Evolutionary conservation across 768 basidiomycete species (phyloP), one percentile per base, ranked within the genome.

Genomic region (Rhizopogon vesiculosus): DNA sequence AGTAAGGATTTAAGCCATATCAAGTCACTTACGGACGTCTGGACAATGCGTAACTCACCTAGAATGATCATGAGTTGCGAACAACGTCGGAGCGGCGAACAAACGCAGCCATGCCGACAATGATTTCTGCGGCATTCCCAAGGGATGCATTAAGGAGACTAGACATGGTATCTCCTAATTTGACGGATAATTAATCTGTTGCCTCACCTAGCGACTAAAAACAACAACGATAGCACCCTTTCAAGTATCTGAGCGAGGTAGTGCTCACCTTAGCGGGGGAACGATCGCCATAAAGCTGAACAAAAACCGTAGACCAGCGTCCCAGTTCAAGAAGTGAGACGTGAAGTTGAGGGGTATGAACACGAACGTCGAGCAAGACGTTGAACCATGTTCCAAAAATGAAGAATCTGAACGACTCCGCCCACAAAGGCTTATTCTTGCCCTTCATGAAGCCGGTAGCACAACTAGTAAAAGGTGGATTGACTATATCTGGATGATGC

Each of bases 31-130:
- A 90, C 89, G 40, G 93, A 94, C 33, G 91, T 94, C 70, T 97
- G 93, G 2, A 97, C 94, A 63, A 97, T 89, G 39, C 89, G 84
- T 16, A 94, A 77, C 71, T 97, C 80, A 54, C 82, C 90, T 88
- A 62, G 31, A 35, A n/a, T 46, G 41, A 28, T 22, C 19, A 45
- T 42, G n/a, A 33, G 45, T 25, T 62, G 19, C 58, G 61, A 51
- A 56, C 45, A 18, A 42, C 13, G 16, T 12, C 7, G 18, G 42
- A 13, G 5, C n/a, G 39, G 38, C 28, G 48, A 33, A 29, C 58
- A 53, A 54, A 89, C 89, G 93, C 93, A 51, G 90, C 88, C 58
- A 96, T 74, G 42, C 91, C 93, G 39, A 95, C 91, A 59, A 93
- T 93, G 49, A 93, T 89, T 68, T 94, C 92, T 44, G 93, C 88